These are phyloP conservation scores for Aurinia saxatilis DNA, from an alignment of 345 rosid genomes.

Conservation along the genomic window DNA sequence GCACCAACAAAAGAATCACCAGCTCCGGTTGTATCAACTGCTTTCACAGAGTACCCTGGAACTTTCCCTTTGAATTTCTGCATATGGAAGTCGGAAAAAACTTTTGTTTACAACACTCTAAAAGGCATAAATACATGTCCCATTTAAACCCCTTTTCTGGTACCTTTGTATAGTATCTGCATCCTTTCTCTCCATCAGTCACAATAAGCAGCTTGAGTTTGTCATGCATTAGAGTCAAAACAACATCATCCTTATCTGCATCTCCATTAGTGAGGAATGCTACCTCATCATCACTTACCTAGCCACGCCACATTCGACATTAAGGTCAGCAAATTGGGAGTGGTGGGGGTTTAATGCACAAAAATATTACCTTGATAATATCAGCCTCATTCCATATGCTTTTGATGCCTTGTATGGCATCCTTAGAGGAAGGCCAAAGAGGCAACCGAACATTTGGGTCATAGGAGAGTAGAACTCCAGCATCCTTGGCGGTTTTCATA, in stretches of 20 bases:
- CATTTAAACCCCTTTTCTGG: background rate
- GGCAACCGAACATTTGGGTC: slow-evolving; percentile 68
- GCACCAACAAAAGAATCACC: slow-evolving; percentile 68
- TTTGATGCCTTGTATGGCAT: slow-evolving; percentile 54
- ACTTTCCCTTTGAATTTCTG: slow-evolving; percentile 48
- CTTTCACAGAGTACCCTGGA: slow-evolving; percentile 41
- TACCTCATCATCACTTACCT: slow-evolving; percentile 57
- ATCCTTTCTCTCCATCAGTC: slow-evolving; percentile 62
- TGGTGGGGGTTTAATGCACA: background rate
- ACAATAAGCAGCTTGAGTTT: slow-evolving; percentile 53
- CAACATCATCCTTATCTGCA: slow-evolving; percentile 49
- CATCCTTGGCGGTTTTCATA: slow-evolving; percentile 57
- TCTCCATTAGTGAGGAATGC: slow-evolving; percentile 43
- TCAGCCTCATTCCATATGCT: slow-evolving; percentile 65
- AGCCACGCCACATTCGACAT: background rate
- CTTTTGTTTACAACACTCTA: background rate
- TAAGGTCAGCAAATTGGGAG: background rate
- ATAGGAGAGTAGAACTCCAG: slow-evolving; percentile 50
- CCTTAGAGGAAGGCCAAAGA: slow-evolving; percentile 54
- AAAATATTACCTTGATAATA: slow-evolving; percentile 42
- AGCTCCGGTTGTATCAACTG: slow-evolving; percentile 66
- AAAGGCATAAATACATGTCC: background rate
- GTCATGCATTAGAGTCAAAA: slow-evolving; percentile 46
- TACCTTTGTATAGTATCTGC: slow-evolving; percentile 58
- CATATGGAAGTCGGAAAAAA: background rate